Evolutionary conservation across 164 flowering plant species (phyloP), one percentile per base, ranked within the genome.

Genomic region (Magnolia officinalis): DNA sequence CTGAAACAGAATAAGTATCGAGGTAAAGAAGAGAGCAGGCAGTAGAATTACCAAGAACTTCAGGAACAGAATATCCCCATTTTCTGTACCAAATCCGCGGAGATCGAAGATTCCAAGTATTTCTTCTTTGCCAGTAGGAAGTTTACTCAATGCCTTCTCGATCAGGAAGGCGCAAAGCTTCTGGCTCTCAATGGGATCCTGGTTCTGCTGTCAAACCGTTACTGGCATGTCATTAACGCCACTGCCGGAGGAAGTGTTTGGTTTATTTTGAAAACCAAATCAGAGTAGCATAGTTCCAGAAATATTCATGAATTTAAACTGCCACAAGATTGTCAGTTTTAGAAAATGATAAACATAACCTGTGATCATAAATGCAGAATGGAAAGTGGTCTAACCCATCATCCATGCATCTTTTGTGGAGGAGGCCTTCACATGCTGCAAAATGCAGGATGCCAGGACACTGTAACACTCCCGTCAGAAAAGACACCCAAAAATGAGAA

Each of bases 31-130:
- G 26, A 64, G 50, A 21, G 4, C 16, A 37, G 50, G 55, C 2
- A 45, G 31, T 65, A 37, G 50, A 61, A 63, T 87, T 92, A 95
- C 98, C 93, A 93, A 50, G 80, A 95, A 95, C 24, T 90, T 93
- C 66, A 93, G 21, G 84, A 90, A 95, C 50, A 80, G 84, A 23
- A 93, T 70, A 85, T 95, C 98, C 68, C 92, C 91, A 85, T 95
- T 95, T 70, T 87, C 86, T 51, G 85, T 69, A 61, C 89, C 73
- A 74, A 90, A 95, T 21, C 94, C 96, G 4, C 91, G 84, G 52
- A 95, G 92, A 78, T 95, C 97, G 81, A 93, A 66, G 80, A 93
- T 87, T 72, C 90, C 94, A 73, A 93, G 92, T 75, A 95, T 86
- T 71, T 91, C 83, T 73, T 88, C 90, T 84, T 86, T 82, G 8